A percentile compares a stretch with the other conserved stretches of the same genome.
Conservation (phyloP, 441 rosid species). For the Bocquillonia castaneifolia region DNA sequence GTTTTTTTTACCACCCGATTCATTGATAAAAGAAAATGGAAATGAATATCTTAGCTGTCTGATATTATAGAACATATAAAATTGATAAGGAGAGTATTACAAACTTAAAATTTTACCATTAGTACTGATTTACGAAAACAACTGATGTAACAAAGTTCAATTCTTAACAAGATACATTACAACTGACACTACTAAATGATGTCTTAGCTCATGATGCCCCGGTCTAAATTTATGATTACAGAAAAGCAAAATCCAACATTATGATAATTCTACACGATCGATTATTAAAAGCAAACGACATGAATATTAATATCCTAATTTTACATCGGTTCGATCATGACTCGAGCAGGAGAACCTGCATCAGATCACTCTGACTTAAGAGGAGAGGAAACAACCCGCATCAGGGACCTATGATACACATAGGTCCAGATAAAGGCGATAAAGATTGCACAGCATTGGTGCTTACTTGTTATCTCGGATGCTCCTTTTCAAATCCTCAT, state of each 20-base stretch:
- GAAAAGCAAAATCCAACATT: constrained; percentile 16
- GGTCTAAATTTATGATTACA: not conserved
- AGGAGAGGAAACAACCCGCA: not conserved
- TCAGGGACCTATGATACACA: constrained; percentile 15
- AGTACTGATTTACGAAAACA: not conserved
- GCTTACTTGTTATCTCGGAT: constrained; percentile 2
- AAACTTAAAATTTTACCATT: too few species aligned
- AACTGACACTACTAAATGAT: constrained; percentile 1
- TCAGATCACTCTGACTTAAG: not conserved
- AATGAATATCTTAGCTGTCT: too few species aligned
- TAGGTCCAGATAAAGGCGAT: not conserved
- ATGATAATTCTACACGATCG: constrained; percentile 10
- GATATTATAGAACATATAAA: too few species aligned
- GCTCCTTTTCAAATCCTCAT: constrained; percentile 59
- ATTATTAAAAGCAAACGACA: constrained; percentile 11
- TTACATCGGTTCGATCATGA: constrained; percentile 9
- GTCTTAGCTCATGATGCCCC: constrained; percentile 8
- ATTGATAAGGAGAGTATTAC: too few species aligned
- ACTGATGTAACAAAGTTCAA: not conserved
- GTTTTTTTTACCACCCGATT: too few species aligned
- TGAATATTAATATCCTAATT: constrained; percentile 4
- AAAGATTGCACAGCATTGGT: not conserved
- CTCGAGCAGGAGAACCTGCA: not conserved
- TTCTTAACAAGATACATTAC: constrained; percentile 3
- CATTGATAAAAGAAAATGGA: too few species aligned